Base-by-base conservation (phyloP, 1,284 basidiomycete species). In the Papiliotrema laurentii region DNA sequence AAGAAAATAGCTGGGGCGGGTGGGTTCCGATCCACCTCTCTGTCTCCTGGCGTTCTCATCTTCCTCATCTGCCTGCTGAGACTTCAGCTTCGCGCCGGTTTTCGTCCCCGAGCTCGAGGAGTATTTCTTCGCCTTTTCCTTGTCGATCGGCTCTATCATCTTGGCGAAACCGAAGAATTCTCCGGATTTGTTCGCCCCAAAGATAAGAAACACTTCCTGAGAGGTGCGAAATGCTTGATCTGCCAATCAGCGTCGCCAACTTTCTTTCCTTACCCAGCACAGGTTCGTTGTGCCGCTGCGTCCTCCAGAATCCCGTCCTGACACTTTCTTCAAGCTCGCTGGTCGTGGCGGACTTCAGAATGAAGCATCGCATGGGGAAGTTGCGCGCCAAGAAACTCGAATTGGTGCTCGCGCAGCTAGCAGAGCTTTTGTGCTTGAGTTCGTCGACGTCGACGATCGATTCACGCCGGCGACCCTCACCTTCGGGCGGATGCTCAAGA, bases 181-280 rank as follows among this genome's bases (percentile, higher is more conserved):
- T 22, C 73, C 72, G 45, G 87, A 89, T 69, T 87, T 87, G 74
- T 97, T 97, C 24, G 89, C 92, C 37, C 90, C 83, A 63, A 96
- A 96, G 58, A 97, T 84, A 38, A 97, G 80, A 62, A 80, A 86
- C 4, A 96, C 92, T 16, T 89, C 84, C 60, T 82, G 80, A 10
- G 87, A 87, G 6, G 89, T 94, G 31, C 90, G 82, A 72, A 80
- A 97, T 0, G 93, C 92, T 69, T 91, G 89, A 60, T 97, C 90
- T 60, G 44, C 24, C n/a, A 25, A 34, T 43, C 45, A 53, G 36
- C n/a, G 6, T 1, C 31, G 25, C 5, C 21, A 11, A 10, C 18
- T 4, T 7, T 5, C 3, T n/a, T 1, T 5, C 60, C 55, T 33
- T 34, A 64, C 66, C 59, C 3, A 92, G 76, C 37, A 89, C 82